Conservation (phyloP, 352 stramenopile genomes). For the Elongisporangium prolatum region DNA sequence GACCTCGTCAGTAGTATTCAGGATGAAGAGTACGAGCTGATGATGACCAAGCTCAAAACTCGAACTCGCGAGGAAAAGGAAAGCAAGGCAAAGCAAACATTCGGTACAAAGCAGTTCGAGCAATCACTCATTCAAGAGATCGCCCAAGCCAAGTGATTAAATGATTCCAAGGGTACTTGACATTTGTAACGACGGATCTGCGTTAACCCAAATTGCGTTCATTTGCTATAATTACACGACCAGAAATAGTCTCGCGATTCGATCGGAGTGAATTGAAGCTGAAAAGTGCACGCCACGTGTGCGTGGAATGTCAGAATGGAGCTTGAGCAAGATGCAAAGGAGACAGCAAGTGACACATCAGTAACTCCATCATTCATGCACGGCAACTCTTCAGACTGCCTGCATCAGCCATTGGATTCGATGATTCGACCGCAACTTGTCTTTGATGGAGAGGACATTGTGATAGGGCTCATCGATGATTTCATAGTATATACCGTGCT, state of each 20-base stretch:
- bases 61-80: constrained; percentile 31
- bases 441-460: constrained; percentile 10
- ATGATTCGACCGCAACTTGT: not conserved
- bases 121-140: constrained; percentile 45
- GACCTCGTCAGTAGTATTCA: constrained; percentile 24
- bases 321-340: constrained; percentile 16
- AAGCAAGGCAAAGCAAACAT: constrained; percentile 15
- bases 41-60: constrained; percentile 29
- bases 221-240: no score
- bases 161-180: not conserved
- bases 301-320: not conserved
- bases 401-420: not conserved
- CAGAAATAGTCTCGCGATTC: no score
- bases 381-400: not conserved
- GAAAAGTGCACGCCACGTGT: not conserved
- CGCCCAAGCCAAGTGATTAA: constrained; percentile 10
- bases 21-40: constrained; percentile 15
- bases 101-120: constrained; percentile 49
- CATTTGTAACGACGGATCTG: not conserved
- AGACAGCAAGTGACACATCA: constrained; percentile 7
- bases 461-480: constrained; percentile 13
- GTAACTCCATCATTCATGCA: not conserved
- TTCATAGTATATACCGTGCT: constrained; percentile 13
- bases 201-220: no score
- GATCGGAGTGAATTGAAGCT: not conserved